Evolutionary conservation across 176 grass and related monocot species (phyloP).

Genomic region (Metroxylon sagu): DNA sequence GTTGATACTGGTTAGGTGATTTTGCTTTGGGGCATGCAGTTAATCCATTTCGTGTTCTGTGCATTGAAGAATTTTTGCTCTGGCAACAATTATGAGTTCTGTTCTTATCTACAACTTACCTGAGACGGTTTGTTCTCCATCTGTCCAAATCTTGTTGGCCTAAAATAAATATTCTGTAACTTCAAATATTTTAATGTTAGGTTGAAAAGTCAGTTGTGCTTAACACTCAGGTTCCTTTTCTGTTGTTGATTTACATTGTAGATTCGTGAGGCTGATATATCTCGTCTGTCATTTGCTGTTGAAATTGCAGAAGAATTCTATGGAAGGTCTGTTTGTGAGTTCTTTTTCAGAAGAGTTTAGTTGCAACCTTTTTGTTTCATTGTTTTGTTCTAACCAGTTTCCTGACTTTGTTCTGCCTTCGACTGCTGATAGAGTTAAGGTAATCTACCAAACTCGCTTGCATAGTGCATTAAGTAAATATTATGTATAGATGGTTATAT

Average conservation of each 20-base stretch:
- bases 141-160: conserved; percentile 1
- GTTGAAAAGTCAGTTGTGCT: too few species aligned
- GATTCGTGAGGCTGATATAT: conserved; percentile 96
- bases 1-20: background rate
- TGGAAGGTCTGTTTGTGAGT: conserved; percentile 50
- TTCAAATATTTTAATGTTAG: too few species aligned
- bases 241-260: conserved; percentile 23
- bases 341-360: background rate
- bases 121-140: conserved; percentile 60
- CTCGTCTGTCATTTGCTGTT: conserved; percentile 83
- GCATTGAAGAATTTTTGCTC: conserved; percentile 74
- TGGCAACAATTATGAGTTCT: conserved; percentile 86
- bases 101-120: conserved; percentile 94
- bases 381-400: background rate
- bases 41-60: background rate
- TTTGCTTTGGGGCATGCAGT: background rate
- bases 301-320: conserved; percentile 97
- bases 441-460: conserved; percentile 26
- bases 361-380: background rate
- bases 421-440: conserved; percentile 75
- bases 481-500: background rate
- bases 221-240: background rate
- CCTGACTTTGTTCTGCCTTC: conserved; percentile 7
- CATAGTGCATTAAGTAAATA: background rate
- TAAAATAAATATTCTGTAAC: background rate